phyloP scores from a whole-genome alignment of 31 red algal genomes.

The Odonthalia washingtoniensis region DNA sequence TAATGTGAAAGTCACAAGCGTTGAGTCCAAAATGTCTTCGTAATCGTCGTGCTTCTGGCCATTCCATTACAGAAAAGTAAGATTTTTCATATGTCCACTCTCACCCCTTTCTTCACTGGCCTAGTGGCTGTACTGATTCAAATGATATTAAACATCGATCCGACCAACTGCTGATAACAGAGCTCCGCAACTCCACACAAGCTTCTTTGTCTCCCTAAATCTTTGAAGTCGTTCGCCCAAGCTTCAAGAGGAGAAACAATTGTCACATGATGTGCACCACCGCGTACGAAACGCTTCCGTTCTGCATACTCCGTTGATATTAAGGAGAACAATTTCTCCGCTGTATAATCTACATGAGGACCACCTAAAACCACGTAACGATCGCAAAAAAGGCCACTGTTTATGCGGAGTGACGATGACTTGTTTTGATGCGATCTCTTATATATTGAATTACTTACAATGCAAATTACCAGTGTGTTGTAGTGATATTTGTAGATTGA shows the following conservation, averaged over 20 bases:
- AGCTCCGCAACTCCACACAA: too few species aligned
- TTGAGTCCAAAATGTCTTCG: constrained; percentile 50
- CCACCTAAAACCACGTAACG: constrained; percentile 57
- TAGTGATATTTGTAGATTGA: too few species aligned
- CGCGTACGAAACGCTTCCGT: constrained; percentile 44
- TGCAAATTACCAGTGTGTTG: too few species aligned
- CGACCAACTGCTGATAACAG: too few species aligned
- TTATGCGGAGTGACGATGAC: too few species aligned
- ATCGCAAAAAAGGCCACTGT: too few species aligned
- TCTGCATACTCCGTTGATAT: constrained; percentile 36
- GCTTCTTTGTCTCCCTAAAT: too few species aligned
- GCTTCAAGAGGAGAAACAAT: constrained; percentile 54
- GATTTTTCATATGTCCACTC: constrained; percentile 41
- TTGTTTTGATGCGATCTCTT: too few species aligned
- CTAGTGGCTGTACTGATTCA: too few species aligned
- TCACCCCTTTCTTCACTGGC: too few species aligned
- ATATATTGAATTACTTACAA: too few species aligned
- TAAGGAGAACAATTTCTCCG: not conserved
- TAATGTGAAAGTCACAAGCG: constrained; percentile 58
- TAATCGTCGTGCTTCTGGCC: constrained; percentile 56
- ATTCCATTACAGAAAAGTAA: constrained; percentile 57
- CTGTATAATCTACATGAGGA: constrained; percentile 34
- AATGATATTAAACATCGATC: too few species aligned
- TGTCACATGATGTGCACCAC: constrained; percentile 52
- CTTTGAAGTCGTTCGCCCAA: not conserved